phyloP scores from a whole-genome alignment of 2,329 filamentous ascomycete genomes.

The Trichoderma simmonsii region DNA sequence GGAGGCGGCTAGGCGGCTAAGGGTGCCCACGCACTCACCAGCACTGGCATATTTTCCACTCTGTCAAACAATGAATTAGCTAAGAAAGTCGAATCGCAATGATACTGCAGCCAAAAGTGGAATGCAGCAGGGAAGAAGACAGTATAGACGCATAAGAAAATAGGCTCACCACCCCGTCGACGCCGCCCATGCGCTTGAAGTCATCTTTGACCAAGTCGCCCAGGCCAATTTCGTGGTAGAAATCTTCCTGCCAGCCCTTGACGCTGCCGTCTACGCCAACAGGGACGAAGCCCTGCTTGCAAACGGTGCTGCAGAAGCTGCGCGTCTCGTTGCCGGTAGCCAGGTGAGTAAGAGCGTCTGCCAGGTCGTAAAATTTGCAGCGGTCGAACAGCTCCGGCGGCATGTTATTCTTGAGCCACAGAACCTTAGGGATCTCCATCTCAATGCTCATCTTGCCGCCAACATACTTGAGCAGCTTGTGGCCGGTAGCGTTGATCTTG shows the following conservation, averaged over 20 bases:
- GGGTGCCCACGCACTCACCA: constrained; percentile 80
- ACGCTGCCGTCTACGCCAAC: constrained; percentile 97
- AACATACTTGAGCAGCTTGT: constrained; percentile 92
- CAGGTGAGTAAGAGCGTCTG: constrained; percentile 88
- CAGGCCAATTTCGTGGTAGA: constrained; percentile 83
- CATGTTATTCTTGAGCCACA: constrained; percentile 99
- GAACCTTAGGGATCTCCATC: constrained; percentile 98
- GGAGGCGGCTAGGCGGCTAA: constrained; percentile 77
- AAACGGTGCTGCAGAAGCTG: constrained; percentile 94
- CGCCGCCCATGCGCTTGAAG: constrained; percentile 90
- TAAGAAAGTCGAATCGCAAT: background rate
- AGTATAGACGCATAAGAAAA: constrained; percentile 26
- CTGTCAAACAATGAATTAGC: constrained; percentile 45
- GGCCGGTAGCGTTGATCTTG: constrained; percentile 87
- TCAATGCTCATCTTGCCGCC: constrained; percentile 98
- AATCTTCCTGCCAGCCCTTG: constrained; percentile 98
- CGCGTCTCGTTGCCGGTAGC: constrained; percentile 89
- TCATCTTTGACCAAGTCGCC: constrained; percentile 78
- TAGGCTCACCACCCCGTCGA: constrained; percentile 83
- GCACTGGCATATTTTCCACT: constrained; percentile 90
- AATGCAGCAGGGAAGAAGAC: constrained; percentile 17
- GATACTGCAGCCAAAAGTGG: background rate
- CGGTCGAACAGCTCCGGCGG: constrained; percentile 81
- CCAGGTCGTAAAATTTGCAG: constrained; percentile 96
- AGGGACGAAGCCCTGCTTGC: constrained; percentile 94